Evolutionary conservation across 768 basidiomycete species (phyloP).

Genomic region (Mrakia frigida): DNA sequence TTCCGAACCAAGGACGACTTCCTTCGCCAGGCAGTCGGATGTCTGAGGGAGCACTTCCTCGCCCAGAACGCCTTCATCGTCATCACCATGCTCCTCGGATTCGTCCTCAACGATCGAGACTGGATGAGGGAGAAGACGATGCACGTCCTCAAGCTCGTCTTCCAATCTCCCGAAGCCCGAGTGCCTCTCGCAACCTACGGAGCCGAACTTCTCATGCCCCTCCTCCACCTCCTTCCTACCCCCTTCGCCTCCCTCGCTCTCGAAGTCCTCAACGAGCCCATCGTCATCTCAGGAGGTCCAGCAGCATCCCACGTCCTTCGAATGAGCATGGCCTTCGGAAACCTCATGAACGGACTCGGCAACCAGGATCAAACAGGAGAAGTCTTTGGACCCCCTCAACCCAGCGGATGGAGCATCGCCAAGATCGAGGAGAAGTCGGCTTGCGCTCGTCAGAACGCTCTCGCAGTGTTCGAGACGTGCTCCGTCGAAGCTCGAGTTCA

Average conservation of each 20-base stretch:
- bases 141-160: constrained; percentile 81
- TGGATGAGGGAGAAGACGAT: constrained; percentile 79
- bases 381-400: constrained; percentile 73
- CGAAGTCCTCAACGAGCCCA: constrained; percentile 88
- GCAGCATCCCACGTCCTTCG: constrained; percentile 79
- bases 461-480: constrained; percentile 80
- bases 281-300: constrained; percentile 61
- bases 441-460: constrained; percentile 67
- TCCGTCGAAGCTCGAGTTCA: constrained; percentile 58
- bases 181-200: constrained; percentile 65
- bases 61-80: constrained; percentile 69
- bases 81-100: constrained; percentile 75
- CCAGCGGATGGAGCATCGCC: constrained; percentile 82
- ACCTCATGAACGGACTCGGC: constrained; percentile 47
- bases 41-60: constrained; percentile 74
- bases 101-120: constrained; percentile 72
- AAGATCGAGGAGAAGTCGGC: constrained; percentile 59
- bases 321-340: constrained; percentile 68
- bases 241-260: constrained; percentile 78
- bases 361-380: constrained; percentile 59
- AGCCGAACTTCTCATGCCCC: constrained; percentile 83
- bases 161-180: constrained; percentile 76
- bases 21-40: constrained; percentile 76
- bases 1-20: constrained; percentile 93
- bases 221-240: constrained; percentile 79